Conservation (phyloP, 2,329 filamentous ascomycete species). For the Periconia digitata region DNA sequence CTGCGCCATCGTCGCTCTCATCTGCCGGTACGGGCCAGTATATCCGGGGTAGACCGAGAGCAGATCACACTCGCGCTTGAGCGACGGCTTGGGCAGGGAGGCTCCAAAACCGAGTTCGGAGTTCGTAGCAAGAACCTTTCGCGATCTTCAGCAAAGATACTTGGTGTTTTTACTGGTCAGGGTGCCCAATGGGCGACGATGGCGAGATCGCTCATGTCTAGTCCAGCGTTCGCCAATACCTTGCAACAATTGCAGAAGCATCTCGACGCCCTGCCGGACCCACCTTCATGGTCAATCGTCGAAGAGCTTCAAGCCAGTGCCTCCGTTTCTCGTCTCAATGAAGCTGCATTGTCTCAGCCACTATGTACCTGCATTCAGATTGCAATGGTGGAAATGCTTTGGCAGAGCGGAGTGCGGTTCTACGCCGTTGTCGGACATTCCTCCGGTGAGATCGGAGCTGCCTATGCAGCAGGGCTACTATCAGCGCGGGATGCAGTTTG, state of each 20-base stretch:
- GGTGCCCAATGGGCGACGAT: slow-evolving; percentile 20
- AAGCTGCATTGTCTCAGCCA: slow-evolving; percentile 12
- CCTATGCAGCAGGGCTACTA: slow-evolving; percentile 16
- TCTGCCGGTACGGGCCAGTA: no score
- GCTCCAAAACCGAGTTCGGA: no score
- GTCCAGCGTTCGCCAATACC: background rate
- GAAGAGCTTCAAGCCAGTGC: slow-evolving; percentile 4
- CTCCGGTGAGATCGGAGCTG: slow-evolving; percentile 7
- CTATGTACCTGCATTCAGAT: slow-evolving; percentile 2
- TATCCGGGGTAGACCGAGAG: no score
- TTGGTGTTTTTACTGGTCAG: slow-evolving; percentile 24
- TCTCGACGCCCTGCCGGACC: background rate
- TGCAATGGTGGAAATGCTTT: slow-evolving; percentile 1
- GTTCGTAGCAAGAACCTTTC: background rate
- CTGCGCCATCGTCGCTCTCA: no score
- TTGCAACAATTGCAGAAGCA: background rate
- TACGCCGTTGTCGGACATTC: slow-evolving; percentile 2
- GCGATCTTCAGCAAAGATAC: background rate
- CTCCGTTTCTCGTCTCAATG: background rate
- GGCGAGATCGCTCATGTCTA: slow-evolving; percentile 8
- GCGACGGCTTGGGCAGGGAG: no score
- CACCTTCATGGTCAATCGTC: slow-evolving; percentile 3
- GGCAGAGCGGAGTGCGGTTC: slow-evolving; percentile 8
- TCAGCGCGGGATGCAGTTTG: slow-evolving; percentile 10
- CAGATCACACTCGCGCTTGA: no score